phyloP scores from a whole-genome alignment of 306 rosid genomes.

The Sophora flavescens region DNA sequence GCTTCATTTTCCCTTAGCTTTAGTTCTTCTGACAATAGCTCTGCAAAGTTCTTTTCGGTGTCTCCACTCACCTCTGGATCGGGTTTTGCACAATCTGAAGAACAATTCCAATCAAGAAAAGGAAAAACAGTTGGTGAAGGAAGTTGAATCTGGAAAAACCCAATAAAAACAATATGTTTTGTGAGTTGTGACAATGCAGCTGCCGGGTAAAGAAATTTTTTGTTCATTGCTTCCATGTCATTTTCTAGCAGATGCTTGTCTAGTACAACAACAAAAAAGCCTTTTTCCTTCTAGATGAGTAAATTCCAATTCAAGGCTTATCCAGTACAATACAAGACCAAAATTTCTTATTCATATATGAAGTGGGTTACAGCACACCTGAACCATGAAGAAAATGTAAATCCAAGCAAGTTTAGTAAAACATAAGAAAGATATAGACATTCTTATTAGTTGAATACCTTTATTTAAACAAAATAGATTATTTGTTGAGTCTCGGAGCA shows the following conservation, averaged over 20 bases:
- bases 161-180: not conserved
- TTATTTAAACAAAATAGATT: slow-evolving; percentile 18
- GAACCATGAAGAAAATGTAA: slow-evolving; percentile 26
- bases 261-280: not conserved
- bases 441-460: slow-evolving; percentile 32
- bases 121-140: slow-evolving; percentile 21
- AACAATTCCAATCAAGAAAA: slow-evolving; percentile 36
- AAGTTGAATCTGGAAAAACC: slow-evolving; percentile 8
- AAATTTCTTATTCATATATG: slow-evolving; percentile 1
- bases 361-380: not conserved
- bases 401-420: slow-evolving; percentile 23
- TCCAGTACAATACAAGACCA: not conserved
- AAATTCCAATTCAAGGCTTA: not conserved
- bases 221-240: not conserved
- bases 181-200: slow-evolving; percentile 1
- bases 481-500: not conserved
- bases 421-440: not conserved
- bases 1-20: slow-evolving; percentile 84
- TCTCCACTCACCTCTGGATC: slow-evolving; percentile 90
- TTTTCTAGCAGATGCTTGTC: slow-evolving; percentile 28
- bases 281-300: not conserved
- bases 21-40: slow-evolving; percentile 88
- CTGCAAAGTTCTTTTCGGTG: slow-evolving; percentile 87
- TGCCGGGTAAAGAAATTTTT: slow-evolving; percentile 18
- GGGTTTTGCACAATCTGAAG: slow-evolving; percentile 89